Conservation (phyloP, 2,329 filamentous ascomycete genomes). For the Penicillium sp. region DNA sequence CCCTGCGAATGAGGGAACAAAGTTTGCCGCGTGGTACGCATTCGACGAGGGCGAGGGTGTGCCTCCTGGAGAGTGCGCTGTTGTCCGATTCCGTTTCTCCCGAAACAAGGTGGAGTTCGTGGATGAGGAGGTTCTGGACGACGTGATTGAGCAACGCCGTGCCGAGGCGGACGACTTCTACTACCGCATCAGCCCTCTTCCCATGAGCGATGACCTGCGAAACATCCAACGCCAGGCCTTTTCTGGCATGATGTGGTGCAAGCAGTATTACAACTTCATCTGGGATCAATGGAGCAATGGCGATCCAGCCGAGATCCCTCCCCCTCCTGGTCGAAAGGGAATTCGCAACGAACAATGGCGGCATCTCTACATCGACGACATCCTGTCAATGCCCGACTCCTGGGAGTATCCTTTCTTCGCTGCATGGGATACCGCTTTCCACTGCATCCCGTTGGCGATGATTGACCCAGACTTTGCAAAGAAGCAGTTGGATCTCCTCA, state of each 20-base stretch:
- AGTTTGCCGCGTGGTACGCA: conserved; percentile 85
- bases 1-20: conserved; percentile 77
- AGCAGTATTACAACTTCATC: conserved; percentile 94
- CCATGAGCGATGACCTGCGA: conserved; percentile 88
- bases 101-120: conserved; percentile 74
- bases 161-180: conserved; percentile 98
- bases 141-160: conserved; percentile 80
- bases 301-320: conserved; percentile 83
- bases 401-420: conserved; percentile 99
- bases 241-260: conserved; percentile 97
- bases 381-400: conserved; percentile 95
- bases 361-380: conserved; percentile 92
- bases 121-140: conserved; percentile 90
- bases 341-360: conserved; percentile 90
- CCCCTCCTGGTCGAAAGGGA: conserved; percentile 74
- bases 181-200: conserved; percentile 86
- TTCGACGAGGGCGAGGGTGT: conserved; percentile 91
- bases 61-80: conserved; percentile 86
- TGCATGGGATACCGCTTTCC: conserved; percentile 96
- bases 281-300: conserved; percentile 99
- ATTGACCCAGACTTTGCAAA: conserved; percentile 97
- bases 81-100: conserved; percentile 88
- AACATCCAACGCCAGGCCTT: conserved; percentile 96
- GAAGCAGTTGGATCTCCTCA: conserved; percentile 95
- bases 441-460: conserved; percentile 95